Evolutionary conservation across 768 basidiomycete genomes (phyloP), one percentile per base, ranked within the genome.

Genomic region (Amanita phalloides): DNA sequence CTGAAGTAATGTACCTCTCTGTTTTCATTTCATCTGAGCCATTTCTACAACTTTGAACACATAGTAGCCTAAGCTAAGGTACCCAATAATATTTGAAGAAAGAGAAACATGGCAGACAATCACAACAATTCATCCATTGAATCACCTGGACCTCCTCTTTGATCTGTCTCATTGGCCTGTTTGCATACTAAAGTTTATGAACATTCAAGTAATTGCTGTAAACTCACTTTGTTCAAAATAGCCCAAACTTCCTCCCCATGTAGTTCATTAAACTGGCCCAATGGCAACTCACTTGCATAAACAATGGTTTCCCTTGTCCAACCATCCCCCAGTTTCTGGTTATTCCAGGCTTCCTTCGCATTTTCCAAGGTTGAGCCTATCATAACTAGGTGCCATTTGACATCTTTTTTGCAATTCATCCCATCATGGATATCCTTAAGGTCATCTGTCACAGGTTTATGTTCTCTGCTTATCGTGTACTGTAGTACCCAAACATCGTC

Each of bases 331-430:
- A 55, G 43, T 35, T 43, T 47, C 37, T 52, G 50, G 43, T 23
- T 13, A 52, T 52, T 6, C 45, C 45, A 13, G 32, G 45, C 51
- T 25, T 9, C 30, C 51, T 42, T 30, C 8, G 51, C 54, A 46
- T 25, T 14, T 26, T 9, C 6, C 51, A 53, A 35, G 4, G 52
- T 38, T 21, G 33, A 41, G 45, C 49, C 45, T 38, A 55, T 37
- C 30, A 55, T 55, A 52, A 36, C 49, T 13, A 55, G 13, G 35
- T 33, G 14, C 50, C 45, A 55, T 30, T 46, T 41, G 48, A 55
- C 45, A 39, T 17, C 28, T 20, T 2, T 37, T 32, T 46, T 42
- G 33, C 36, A 26, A 41, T 54, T 45, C 54, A 54, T 54, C 13
- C 26, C 30, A 13, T 54, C 25, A 45, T 8, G 26, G 46, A 54